Conservation (phyloP, 441 rosid species). For the Pelargonium fulgidum region DNA sequence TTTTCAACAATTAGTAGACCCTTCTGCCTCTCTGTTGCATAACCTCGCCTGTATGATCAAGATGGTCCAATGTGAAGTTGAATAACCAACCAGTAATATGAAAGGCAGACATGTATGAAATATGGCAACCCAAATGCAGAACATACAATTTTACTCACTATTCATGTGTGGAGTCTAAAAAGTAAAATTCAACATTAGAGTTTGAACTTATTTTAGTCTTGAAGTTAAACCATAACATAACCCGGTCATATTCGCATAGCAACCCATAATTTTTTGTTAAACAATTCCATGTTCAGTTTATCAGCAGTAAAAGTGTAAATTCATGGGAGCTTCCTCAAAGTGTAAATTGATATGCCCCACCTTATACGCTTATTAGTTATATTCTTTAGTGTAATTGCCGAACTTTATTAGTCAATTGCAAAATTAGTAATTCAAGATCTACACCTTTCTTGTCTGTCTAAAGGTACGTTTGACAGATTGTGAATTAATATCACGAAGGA, state of each 20-base stretch:
- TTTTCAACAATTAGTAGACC: constrained; percentile 82
- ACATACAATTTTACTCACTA: background rate
- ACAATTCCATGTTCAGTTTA: background rate
- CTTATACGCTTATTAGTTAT: background rate
- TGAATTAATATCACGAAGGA: background rate
- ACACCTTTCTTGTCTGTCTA: background rate
- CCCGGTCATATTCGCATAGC: background rate
- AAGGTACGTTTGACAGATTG: background rate
- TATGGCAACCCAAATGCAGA: background rate
- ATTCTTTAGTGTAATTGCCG: background rate
- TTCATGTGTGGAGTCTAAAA: background rate
- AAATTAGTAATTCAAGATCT: background rate
- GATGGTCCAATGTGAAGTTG: background rate
- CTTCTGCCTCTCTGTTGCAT: constrained; percentile 86
- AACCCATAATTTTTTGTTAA: background rate
- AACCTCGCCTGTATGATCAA: constrained; percentile 64
- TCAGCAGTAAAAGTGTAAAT: no score
- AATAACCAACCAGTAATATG: background rate
- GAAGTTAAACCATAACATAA: background rate
- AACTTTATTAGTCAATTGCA: background rate
- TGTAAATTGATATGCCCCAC: background rate
- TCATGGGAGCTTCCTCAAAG: background rate
- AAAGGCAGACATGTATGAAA: constrained; percentile 7
- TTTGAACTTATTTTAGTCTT: background rate
- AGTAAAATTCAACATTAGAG: background rate